phyloP scores from a whole-genome alignment of 495 filamentous ascomycete species.

The Bombardia bombarda region DNA sequence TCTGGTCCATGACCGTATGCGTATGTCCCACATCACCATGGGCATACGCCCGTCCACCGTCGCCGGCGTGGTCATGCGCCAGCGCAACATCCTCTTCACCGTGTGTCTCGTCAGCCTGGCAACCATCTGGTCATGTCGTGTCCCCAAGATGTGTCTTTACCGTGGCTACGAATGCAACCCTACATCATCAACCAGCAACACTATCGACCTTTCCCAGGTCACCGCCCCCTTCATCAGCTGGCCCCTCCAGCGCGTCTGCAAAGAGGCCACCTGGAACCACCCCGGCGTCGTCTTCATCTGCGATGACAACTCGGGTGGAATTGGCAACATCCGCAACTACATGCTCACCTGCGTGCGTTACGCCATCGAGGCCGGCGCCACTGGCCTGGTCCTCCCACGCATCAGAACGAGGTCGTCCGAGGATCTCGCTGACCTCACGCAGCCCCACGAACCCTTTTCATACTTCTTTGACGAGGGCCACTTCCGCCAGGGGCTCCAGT shows the following conservation, averaged over 20 bases:
- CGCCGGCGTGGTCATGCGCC: constrained; percentile 6
- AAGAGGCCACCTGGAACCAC: constrained; percentile 25
- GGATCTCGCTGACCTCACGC: constrained; percentile 25
- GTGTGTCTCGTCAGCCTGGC: constrained; percentile 14
- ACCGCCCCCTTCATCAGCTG: constrained; percentile 36
- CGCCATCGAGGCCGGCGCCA: constrained; percentile 41
- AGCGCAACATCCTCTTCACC: constrained; percentile 6
- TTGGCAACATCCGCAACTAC: constrained; percentile 46
- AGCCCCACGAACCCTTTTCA: constrained; percentile 22
- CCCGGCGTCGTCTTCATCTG: constrained; percentile 38
- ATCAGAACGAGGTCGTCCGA: constrained; percentile 26
- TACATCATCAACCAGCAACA: background rate
- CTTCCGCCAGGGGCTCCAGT: constrained; percentile 27
- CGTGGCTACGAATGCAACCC: background rate
- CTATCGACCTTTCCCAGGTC: constrained; percentile 26
- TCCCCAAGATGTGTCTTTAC: constrained; percentile 15
- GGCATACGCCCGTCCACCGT: background rate
- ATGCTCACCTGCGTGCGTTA: constrained; percentile 43
- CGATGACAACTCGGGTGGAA: constrained; percentile 45
- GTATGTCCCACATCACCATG: no score
- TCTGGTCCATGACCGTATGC: no score
- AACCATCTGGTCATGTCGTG: constrained; percentile 16
- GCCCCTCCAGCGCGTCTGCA: constrained; percentile 38
- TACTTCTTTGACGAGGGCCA: constrained; percentile 41
- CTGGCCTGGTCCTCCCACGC: constrained; percentile 34